Conservation (phyloP, 2,329 filamentous ascomycete species). For the Biscogniauxia sp. region DNA sequence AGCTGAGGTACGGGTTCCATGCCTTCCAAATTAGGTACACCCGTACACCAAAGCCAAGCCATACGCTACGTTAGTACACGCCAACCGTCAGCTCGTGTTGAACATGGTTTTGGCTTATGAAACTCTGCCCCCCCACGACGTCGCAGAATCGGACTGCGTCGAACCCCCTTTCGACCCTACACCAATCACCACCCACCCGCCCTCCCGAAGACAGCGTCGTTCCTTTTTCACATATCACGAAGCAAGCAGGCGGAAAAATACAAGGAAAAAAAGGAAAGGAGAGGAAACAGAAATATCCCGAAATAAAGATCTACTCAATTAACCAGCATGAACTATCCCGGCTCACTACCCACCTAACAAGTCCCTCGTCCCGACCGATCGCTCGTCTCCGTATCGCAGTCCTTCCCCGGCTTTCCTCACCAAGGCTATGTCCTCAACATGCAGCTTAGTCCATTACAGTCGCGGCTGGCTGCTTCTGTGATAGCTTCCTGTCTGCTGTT, state of each 20-base stretch:
- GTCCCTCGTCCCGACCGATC: neutral
- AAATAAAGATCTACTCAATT: neutral
- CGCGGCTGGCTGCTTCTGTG: slow-evolving; percentile 67
- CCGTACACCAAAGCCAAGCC: neutral
- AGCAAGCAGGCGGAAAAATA: too few relatives aligned
- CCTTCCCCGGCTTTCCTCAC: slow-evolving; percentile 29
- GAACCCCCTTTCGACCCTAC: neutral
- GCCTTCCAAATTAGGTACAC: neutral
- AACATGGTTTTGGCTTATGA: neutral
- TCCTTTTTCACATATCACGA: neutral
- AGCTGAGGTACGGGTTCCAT: too few relatives aligned
- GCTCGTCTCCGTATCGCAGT: neutral
- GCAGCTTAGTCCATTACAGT: slow-evolving; percentile 68
- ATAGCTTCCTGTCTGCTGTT: slow-evolving; percentile 59
- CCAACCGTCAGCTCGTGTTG: neutral
- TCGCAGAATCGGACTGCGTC: neutral
- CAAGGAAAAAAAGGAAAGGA: too few relatives aligned
- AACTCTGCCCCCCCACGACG: neutral
- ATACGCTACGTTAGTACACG: neutral
- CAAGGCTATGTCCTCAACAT: slow-evolving; percentile 46
- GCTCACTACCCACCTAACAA: neutral
- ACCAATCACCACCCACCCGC: neutral
- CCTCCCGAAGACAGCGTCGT: neutral
- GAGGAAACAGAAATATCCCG: neutral
- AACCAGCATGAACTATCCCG: neutral